Conservation (phyloP, 139 green algal genomes). For the Choricystis sp. region DNA sequence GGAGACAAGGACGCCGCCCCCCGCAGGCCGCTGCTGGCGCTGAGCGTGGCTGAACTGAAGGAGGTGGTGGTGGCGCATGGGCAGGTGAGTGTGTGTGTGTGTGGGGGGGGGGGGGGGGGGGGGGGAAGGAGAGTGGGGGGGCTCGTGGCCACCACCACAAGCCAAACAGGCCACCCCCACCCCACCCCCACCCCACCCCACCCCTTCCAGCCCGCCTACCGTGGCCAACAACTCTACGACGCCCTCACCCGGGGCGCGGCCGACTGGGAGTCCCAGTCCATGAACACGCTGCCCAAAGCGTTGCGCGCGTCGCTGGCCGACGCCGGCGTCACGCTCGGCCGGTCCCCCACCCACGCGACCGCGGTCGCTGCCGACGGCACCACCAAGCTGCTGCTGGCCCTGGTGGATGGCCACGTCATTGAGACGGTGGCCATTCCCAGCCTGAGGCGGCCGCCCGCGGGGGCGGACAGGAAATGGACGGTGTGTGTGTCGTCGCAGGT, state of each 20-base stretch:
- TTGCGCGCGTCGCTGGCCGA: constrained; percentile 29
- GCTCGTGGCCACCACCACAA: no score
- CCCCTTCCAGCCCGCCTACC: constrained; percentile 34
- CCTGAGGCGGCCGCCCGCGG: not conserved
- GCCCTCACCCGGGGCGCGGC: constrained; percentile 35
- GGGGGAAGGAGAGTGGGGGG: no score
- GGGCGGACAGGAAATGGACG: constrained; percentile 49
- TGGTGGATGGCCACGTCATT: constrained; percentile 73
- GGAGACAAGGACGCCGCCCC: no score
- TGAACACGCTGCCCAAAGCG: constrained; percentile 41
- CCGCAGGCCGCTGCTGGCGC: constrained; percentile 22
- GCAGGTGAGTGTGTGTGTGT: no score
- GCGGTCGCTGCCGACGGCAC: constrained; percentile 57
- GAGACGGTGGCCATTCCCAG: constrained; percentile 82
- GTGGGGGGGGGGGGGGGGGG: no score
- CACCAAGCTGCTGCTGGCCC: constrained; percentile 79
- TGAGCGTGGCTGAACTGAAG: constrained; percentile 24
- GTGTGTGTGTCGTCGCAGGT: constrained; percentile 90
- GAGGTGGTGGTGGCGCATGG: constrained; percentile 25
- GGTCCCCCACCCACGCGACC: not conserved
- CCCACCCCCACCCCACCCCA: no score
- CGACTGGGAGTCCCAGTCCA: constrained; percentile 28
- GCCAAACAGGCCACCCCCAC: no score
- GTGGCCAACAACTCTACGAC: constrained; percentile 52
- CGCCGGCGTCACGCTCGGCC: not conserved